phyloP scores from a whole-genome alignment of 1,139 yeast genomes.

The Debaryomyces subglobosus region DNA sequence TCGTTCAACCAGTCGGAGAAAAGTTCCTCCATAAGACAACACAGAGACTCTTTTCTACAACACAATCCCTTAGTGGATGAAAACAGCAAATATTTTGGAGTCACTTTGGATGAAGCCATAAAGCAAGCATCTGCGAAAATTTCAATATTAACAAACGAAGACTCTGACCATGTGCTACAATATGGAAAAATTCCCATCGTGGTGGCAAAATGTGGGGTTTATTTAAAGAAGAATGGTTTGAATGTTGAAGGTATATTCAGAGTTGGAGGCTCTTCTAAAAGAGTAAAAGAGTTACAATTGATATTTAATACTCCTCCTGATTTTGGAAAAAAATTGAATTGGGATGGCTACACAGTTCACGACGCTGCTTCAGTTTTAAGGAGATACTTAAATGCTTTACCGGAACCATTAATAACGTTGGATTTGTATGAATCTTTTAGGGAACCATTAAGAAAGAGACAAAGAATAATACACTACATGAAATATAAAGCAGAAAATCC shows the following conservation, averaged over 20 bases:
- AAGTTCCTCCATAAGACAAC: conserved; percentile 48
- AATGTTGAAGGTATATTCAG: conserved; percentile 90
- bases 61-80: conserved; percentile 48
- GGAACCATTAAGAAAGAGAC: conserved; percentile 67
- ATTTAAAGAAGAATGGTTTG: conserved; percentile 73
- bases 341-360: conserved; percentile 97
- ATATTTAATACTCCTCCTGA: conserved; percentile 86
- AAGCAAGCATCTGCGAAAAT: conserved; percentile 76
- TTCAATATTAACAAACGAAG: conserved; percentile 57
- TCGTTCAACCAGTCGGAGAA: conserved; percentile 39
- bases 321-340: conserved; percentile 81
- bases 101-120: conserved; percentile 70
- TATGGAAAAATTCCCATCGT: conserved; percentile 85
- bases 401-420: conserved; percentile 90
- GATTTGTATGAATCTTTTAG: conserved; percentile 78
- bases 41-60: conserved; percentile 58
- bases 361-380: conserved; percentile 93
- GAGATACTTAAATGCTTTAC: conserved; percentile 81
- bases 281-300: conserved; percentile 83
- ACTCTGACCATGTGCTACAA: conserved; percentile 55
- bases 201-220: conserved; percentile 95
- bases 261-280: conserved; percentile 87
- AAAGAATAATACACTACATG: conserved; percentile 63
- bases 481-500: conserved; percentile 55
- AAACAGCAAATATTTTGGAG: conserved; percentile 78